Conservation (phyloP, 2,329 filamentous ascomycete genomes). For the Pyricularia grisea region DNA sequence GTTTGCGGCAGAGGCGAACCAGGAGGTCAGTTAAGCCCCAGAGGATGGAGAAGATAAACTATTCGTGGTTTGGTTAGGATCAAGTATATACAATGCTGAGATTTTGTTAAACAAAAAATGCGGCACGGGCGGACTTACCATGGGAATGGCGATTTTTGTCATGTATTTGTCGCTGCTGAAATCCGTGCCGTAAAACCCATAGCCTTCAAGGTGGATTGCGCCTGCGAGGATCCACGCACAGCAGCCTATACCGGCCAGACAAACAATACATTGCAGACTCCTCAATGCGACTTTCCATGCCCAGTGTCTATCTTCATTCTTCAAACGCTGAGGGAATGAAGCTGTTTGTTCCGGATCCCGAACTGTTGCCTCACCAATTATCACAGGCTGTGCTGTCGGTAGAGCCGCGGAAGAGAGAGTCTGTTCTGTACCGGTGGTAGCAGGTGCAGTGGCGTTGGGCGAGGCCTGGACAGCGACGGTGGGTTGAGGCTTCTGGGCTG, state of each 20-base stretch:
- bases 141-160: background rate
- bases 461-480: background rate
- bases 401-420: background rate
- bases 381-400: background rate
- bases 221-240: background rate
- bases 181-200: background rate
- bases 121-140: background rate
- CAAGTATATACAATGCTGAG: background rate
- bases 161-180: background rate
- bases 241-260: background rate
- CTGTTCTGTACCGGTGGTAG: background rate
- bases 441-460: background rate
- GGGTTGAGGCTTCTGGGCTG: background rate
- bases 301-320: background rate
- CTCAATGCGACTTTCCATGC: background rate
- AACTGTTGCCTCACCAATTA: background rate
- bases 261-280: background rate
- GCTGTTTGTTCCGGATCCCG: background rate
- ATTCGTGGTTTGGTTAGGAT: background rate
- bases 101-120: background rate
- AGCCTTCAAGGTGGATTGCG: background rate
- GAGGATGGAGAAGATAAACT: conserved; percentile 7
- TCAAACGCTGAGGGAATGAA: background rate
- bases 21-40: conserved; percentile 6
- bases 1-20: conserved; percentile 2